Conservation (phyloP, 1,284 basidiomycete species). For the Ustanciosporium gigantosporum region DNA sequence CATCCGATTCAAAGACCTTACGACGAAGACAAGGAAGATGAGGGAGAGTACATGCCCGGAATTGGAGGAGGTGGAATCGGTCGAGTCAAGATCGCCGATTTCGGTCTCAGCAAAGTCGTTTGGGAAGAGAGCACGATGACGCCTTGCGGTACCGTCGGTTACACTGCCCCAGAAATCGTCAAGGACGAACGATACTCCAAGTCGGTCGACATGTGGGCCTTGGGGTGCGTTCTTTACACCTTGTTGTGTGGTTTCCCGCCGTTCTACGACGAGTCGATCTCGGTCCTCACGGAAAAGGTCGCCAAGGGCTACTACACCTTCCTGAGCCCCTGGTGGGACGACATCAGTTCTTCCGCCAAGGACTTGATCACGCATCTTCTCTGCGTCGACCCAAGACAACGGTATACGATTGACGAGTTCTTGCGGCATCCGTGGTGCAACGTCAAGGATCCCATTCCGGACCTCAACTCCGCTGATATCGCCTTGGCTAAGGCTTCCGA, state of each 20-base stretch:
- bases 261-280: slow-evolving; percentile 99
- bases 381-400: slow-evolving; percentile 90
- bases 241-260: slow-evolving; percentile 96
- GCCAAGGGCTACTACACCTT: slow-evolving; percentile 97
- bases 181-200: slow-evolving; percentile 99
- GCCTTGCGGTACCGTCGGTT: slow-evolving; percentile 97
- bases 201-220: slow-evolving; percentile 99
- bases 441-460: slow-evolving; percentile 57
- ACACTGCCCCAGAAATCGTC: slow-evolving; percentile 98
- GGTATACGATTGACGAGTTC: slow-evolving; percentile 98
- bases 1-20: slow-evolving; percentile 74
- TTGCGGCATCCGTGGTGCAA: slow-evolving; percentile 94
- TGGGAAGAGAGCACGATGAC: slow-evolving; percentile 99
- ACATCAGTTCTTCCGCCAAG: slow-evolving; percentile 86
- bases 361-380: slow-evolving; percentile 92
- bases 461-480: slow-evolving; percentile 57
- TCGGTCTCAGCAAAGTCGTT: slow-evolving; percentile 95
- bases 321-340: slow-evolving; percentile 99
- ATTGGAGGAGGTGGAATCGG: slow-evolving; percentile 96
- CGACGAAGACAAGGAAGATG: slow-evolving; percentile 98
- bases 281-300: slow-evolving; percentile 96
- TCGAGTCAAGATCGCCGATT: slow-evolving; percentile 97
- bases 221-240: slow-evolving; percentile 97
- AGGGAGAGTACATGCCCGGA: slow-evolving; percentile 89
- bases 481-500: slow-evolving; percentile 56